A percentile compares a stretch with the other conserved stretches of the same genome.
Evolutionary conservation across 78 protist genomes (phyloP).

Genomic region (Cavenderia fasciculata): DNA sequence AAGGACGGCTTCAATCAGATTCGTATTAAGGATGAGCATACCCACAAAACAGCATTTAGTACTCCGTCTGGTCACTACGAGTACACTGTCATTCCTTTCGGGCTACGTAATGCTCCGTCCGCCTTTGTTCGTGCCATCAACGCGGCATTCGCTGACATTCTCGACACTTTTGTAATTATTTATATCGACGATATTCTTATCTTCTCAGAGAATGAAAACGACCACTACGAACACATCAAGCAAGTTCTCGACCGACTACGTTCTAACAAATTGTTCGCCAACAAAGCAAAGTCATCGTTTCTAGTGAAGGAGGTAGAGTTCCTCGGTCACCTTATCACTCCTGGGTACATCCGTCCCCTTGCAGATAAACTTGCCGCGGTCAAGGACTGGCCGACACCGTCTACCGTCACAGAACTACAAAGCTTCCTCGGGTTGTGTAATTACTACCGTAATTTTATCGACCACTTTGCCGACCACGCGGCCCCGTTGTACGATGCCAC

Average conservation of each 20-base stretch:
- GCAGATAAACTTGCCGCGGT: not conserved
- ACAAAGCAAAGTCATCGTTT: not conserved
- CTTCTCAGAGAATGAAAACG: not conserved
- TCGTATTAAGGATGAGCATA: not conserved
- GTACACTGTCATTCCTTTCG: constrained; percentile 40
- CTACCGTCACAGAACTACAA: not conserved
- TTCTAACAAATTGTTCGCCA: not conserved
- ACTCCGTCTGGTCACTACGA: constrained; percentile 28
- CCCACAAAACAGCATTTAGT: constrained; percentile 29
- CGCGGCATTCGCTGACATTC: not conserved
- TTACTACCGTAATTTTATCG: not conserved
- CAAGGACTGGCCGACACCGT: not conserved
- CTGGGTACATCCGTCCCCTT: not conserved
- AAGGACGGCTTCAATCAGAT: constrained; percentile 27
- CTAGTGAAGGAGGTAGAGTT: not conserved
- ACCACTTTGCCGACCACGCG: too few species aligned
- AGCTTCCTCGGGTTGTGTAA: not conserved
- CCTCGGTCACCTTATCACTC: not conserved
- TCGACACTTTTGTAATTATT: not conserved
- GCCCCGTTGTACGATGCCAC: not conserved
- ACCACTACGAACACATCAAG: not conserved
- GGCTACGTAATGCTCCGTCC: constrained; percentile 29
- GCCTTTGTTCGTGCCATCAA: constrained; percentile 1
- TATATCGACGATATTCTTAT: constrained; percentile 70
- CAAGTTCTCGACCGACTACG: not conserved